phyloP scores from a whole-genome alignment of 352 stramenopile genomes.

The Globisporangium uncinulatum region DNA sequence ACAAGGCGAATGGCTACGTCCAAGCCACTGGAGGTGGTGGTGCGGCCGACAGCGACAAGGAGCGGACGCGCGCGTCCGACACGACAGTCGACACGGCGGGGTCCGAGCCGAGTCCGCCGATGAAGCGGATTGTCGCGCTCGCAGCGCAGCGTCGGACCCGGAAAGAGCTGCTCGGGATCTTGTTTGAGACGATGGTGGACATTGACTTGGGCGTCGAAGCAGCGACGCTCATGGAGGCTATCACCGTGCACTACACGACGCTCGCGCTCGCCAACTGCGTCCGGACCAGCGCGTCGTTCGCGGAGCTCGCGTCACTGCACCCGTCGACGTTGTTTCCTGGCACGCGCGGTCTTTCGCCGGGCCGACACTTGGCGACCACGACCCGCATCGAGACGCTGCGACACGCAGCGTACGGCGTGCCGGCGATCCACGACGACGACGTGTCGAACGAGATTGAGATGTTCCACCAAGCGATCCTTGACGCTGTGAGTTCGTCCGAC shows the following conservation, averaged over 20 bases:
- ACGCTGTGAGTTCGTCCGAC: conserved; percentile 60
- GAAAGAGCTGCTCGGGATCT: conserved; percentile 45
- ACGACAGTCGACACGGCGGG: conserved; percentile 11
- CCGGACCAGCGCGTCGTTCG: conserved; percentile 55
- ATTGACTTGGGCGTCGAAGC: conserved; percentile 63
- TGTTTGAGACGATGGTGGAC: conserved; percentile 76
- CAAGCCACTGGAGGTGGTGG: not conserved
- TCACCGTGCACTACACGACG: conserved; percentile 54
- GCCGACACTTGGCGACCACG: conserved; percentile 68
- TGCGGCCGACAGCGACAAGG: not conserved
- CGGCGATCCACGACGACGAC: conserved; percentile 43
- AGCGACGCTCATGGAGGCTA: conserved; percentile 40
- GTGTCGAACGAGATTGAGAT: conserved; percentile 57
- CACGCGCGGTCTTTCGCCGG: conserved; percentile 72
- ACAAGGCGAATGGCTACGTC: conserved; percentile 10
- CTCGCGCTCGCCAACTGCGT: conserved; percentile 40
- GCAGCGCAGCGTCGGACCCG: conserved; percentile 44
- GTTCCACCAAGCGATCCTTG: conserved; percentile 58
- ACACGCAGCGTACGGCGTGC: conserved; percentile 65
- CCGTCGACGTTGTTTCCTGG: conserved; percentile 69
- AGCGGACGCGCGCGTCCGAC: conserved; percentile 6
- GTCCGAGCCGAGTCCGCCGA: conserved; percentile 14
- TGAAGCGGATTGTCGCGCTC: conserved; percentile 41
- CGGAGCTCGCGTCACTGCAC: conserved; percentile 62
- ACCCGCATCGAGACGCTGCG: conserved; percentile 77